These are phyloP conservation scores for Cutaneotrichosporon curvatum DNA, from an alignment of 1,284 basidiomycete genomes.

Conservation along the genomic window DNA sequence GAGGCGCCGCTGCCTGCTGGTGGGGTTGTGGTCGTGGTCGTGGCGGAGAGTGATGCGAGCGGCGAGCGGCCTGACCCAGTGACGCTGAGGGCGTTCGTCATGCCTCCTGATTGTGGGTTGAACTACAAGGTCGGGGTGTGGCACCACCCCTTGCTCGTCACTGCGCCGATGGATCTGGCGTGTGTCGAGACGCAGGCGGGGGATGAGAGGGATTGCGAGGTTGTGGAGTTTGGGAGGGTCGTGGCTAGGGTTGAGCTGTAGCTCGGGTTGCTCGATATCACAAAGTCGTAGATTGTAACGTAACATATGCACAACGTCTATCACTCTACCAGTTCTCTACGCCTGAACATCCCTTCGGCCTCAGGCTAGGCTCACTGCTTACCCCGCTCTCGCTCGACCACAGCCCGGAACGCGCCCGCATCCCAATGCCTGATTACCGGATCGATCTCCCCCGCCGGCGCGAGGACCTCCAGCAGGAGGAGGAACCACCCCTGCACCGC, in stretches of 20 bases:
- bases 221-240: slow-evolving; percentile 27
- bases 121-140: slow-evolving; percentile 74
- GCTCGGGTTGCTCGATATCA: background rate
- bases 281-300: background rate
- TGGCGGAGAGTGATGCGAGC: slow-evolving; percentile 70
- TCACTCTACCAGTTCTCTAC: no score
- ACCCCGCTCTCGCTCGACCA: background rate
- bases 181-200: slow-evolving; percentile 40
- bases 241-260: background rate
- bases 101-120: slow-evolving; percentile 62
- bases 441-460: slow-evolving; percentile 42
- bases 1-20: slow-evolving; percentile 35
- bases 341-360: no score
- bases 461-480: slow-evolving; percentile 33
- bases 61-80: slow-evolving; percentile 68
- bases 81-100: slow-evolving; percentile 48
- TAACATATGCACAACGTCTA: no score
- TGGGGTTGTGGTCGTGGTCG: slow-evolving; percentile 56
- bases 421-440: slow-evolving; percentile 26
- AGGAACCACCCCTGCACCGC: slow-evolving; percentile 47
- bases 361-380: no score
- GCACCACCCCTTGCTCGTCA: slow-evolving; percentile 58
- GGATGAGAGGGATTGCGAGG: slow-evolving; percentile 42
- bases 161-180: slow-evolving; percentile 43
- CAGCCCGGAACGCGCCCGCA: slow-evolving; percentile 12